Base-by-base conservation (phyloP, 805 yeast genomes). In the Lipomyces yamadae region DNA sequence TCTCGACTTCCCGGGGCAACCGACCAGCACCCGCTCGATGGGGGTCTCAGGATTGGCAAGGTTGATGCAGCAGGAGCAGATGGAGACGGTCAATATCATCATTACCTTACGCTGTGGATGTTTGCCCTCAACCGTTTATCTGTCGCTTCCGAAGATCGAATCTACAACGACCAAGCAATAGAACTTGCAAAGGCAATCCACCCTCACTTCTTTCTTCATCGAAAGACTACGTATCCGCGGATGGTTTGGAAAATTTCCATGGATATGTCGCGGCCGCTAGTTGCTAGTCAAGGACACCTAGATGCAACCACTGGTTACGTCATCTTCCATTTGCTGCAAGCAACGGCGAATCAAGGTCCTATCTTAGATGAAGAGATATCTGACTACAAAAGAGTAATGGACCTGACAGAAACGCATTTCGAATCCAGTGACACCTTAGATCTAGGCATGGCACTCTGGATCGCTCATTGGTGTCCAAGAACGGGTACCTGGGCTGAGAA, bases 101-200 rank as follows among this genome's bases (percentile, higher is more conserved):
- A 56, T 33, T 56, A 56, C 45, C 58, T 56, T 56, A 56, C 58
- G n/a, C 58, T 56, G 48, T 56, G 58, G 58, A 56, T 56, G 58
- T 56, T 56, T 56, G 58, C 58, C 30, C 58, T 56, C 58, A 56
- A 56, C 48, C 58, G 58, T 7, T 33, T 56, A 56, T 56, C 58
- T 56, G 48, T 56, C 24, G 37, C 58, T 11, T 6, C 58, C 1
- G 48, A 24, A 56, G 58, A 56, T 56, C 58, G 58, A 56, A 30
- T 37, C 30, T 56, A 56, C 58, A 56, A 56, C 32, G 58, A 56
- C 11, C 58, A 56, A 29, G 58, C 58, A 56, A 56, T 56, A 32
- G 24, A 48, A 10, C 58, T 56, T 18, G 58, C 58, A 13, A 56
- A 18, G 58, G 58, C 58, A 56, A 33, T 56, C 32, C 58, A 56